Conservation (phyloP, 2,329 filamentous ascomycete species). For the Cadophora malorum region DNA sequence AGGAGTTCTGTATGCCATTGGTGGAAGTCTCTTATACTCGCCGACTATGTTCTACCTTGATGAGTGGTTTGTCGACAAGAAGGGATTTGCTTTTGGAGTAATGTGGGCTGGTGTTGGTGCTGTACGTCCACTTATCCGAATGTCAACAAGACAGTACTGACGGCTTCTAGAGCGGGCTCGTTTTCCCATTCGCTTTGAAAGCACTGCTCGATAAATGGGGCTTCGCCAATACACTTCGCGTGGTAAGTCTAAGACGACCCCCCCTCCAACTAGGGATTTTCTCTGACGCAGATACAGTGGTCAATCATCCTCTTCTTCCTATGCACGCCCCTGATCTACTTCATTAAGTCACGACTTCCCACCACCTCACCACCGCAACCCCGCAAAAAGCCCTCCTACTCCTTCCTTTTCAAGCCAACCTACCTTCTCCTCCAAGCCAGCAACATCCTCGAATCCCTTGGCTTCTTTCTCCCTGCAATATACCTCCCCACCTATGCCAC, state of each 20-base stretch:
- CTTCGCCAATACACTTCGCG: constrained; percentile 47
- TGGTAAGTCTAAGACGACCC: constrained; percentile 40
- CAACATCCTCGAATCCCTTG: constrained; percentile 59
- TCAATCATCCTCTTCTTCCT: constrained; percentile 35
- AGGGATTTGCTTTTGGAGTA: constrained; percentile 57
- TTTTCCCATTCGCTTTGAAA: constrained; percentile 49
- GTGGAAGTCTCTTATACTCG: constrained; percentile 50
- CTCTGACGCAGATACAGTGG: constrained; percentile 27
- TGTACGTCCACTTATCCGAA: constrained; percentile 40
- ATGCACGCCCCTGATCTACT: constrained; percentile 58
- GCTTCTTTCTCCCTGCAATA: constrained; percentile 61
- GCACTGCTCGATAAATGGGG: constrained; percentile 51
- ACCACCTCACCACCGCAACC: constrained; percentile 12
- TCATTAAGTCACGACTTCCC: constrained; percentile 62
- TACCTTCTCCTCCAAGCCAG: constrained; percentile 58
- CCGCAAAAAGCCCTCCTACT: constrained; percentile 23
- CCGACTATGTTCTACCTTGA: constrained; percentile 52
- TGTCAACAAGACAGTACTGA: constrained; percentile 46
- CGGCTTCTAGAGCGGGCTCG: constrained; percentile 35
- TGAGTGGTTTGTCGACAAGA: constrained; percentile 56
- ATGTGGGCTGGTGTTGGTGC: constrained; percentile 48
- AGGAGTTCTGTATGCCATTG: constrained; percentile 53
- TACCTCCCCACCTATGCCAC: constrained; percentile 58
- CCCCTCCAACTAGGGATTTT: background rate
- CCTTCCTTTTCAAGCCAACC: constrained; percentile 52